Conservation (phyloP, 73 alveolate genomes). For the Paramecium sonneborni region DNA sequence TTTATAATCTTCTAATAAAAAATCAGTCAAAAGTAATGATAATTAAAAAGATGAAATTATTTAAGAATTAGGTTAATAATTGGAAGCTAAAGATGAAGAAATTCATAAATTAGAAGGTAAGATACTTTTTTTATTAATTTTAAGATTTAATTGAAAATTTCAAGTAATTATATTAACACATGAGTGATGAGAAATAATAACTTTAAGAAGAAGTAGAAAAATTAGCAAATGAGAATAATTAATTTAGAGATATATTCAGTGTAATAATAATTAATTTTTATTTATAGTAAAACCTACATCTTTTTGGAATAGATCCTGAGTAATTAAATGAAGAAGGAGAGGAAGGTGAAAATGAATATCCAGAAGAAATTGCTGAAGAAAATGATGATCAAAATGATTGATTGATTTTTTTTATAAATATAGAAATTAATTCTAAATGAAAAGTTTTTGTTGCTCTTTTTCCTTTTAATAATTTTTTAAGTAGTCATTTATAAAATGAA, state of each 20-base stretch:
- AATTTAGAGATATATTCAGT: constrained; percentile 53
- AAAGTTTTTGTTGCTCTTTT: neutral
- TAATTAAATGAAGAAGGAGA: constrained; percentile 48
- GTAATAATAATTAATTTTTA: neutral
- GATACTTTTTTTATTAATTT: neutral
- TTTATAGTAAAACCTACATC: constrained; percentile 23
- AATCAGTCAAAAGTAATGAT: neutral
- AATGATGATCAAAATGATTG: constrained; percentile 50
- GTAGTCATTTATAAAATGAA: neutral
- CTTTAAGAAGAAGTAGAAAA: constrained; percentile 24
- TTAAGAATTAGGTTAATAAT: constrained; percentile 28
- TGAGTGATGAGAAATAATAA: constrained; percentile 34
- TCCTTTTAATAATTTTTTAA: neutral
- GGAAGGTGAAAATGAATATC: constrained; percentile 51
- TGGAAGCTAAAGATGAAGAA: constrained; percentile 43
- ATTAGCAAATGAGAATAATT: constrained; percentile 42
- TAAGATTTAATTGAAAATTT: constrained; percentile 43
- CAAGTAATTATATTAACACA: constrained; percentile 42
- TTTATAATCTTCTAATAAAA: neutral
- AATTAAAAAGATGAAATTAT: constrained; percentile 36
- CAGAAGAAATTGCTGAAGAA: constrained; percentile 51
- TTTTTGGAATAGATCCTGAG: constrained; percentile 53
- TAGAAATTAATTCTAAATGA: neutral
- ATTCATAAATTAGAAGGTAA: constrained; percentile 32
- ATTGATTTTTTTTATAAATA: neutral